phyloP scores from a whole-genome alignment of 345 rosid species.

The Pseudoturritis turrita region DNA sequence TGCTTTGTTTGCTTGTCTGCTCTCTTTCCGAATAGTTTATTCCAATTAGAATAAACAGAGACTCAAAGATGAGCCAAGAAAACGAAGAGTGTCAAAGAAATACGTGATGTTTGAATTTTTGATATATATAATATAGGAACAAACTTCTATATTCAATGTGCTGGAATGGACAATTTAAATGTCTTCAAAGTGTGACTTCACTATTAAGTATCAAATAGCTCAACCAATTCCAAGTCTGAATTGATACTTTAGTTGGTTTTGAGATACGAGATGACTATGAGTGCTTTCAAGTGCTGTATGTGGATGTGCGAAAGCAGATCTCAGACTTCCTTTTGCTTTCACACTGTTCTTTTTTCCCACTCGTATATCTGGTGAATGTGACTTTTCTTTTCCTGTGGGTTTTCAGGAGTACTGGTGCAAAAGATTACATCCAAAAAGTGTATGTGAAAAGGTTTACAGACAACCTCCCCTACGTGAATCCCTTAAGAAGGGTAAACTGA shows the following conservation, averaged over 20 bases:
- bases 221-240: background rate
- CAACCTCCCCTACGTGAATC: slow-evolving; percentile 90
- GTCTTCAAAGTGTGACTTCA: background rate
- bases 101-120: background rate
- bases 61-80: background rate
- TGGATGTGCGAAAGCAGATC: background rate
- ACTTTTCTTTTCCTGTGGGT: slow-evolving; percentile 19
- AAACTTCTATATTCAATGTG: background rate
- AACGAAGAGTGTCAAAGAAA: background rate
- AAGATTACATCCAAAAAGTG: slow-evolving; percentile 88
- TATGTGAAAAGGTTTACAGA: slow-evolving; percentile 92
- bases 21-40: background rate
- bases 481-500: slow-evolving; percentile 75
- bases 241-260: background rate
- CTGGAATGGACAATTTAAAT: background rate
- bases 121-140: background rate
- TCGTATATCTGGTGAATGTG: background rate
- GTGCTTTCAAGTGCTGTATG: background rate
- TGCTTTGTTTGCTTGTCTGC: background rate
- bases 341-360: background rate
- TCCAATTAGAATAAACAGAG: background rate
- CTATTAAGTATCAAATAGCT: background rate
- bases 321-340: background rate
- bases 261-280: background rate
- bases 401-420: slow-evolving; percentile 98